A percentile compares a stretch with the other conserved stretches of the same genome.
Evolutionary conservation across 192 early-diverging fungal genomes (phyloP).

Genomic region (Fimicolochytrium jonesii): DNA sequence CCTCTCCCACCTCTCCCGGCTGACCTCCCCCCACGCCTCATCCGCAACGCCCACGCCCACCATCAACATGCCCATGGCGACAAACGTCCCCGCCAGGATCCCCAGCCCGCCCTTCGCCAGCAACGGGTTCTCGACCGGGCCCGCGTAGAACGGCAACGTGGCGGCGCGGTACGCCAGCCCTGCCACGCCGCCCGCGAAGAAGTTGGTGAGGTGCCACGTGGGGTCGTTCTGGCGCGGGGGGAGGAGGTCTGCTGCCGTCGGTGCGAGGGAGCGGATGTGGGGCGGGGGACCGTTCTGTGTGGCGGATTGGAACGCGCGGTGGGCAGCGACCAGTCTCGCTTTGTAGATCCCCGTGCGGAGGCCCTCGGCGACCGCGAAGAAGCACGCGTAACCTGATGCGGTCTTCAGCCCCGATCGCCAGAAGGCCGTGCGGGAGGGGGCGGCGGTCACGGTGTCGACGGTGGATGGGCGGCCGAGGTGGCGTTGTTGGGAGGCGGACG

Average conservation of each 20-base stretch:
- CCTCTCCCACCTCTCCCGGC: no score
- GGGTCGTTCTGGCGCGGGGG: slow-evolving; percentile 9
- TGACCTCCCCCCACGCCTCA: no score
- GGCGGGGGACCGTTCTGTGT: no score
- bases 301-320: no score
- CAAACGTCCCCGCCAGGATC: slow-evolving; percentile 15
- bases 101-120: slow-evolving; percentile 6
- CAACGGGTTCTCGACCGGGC: slow-evolving; percentile 27
- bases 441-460: slow-evolving; percentile 11
- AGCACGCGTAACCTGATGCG: slow-evolving; percentile 21
- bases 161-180: slow-evolving; percentile 28
- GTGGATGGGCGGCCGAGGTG: no score
- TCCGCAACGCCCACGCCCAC: slow-evolving; percentile 14
- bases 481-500: no score
- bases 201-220: slow-evolving; percentile 24
- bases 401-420: slow-evolving; percentile 7
- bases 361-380: slow-evolving; percentile 24
- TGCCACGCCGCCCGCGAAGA: slow-evolving; percentile 20
- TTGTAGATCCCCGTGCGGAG: slow-evolving; percentile 23
- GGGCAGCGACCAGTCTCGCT: slow-evolving; percentile 15
- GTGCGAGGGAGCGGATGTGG: no score
- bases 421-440: neutral
- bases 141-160: slow-evolving; percentile 17
- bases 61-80: slow-evolving; percentile 22
- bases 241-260: slow-evolving; percentile 3